phyloP scores from a whole-genome alignment of 495 filamentous ascomycete species.

The Tuber melanosporum region DNA sequence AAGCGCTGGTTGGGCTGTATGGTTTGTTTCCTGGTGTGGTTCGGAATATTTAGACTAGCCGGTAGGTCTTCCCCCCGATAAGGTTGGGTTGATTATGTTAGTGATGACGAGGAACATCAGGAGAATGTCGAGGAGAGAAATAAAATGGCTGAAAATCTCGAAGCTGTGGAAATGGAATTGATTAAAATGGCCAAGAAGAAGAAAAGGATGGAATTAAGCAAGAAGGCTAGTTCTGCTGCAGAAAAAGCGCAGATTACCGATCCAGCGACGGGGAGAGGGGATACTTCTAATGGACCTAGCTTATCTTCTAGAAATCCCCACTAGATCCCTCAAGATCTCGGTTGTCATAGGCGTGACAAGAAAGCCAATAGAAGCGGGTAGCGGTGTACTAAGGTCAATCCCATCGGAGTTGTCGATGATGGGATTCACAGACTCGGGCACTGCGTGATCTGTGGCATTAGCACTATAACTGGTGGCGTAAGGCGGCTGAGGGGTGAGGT shows the following conservation, averaged over 20 bases:
- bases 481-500: constrained; percentile 25
- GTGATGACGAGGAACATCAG: constrained; percentile 73
- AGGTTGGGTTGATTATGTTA: constrained; percentile 5
- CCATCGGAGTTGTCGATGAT: constrained; percentile 47
- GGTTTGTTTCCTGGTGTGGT: too few species aligned
- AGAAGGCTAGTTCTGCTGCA: constrained; percentile 55
- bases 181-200: constrained; percentile 74
- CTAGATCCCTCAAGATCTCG: constrained; percentile 49
- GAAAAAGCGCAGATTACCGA: constrained; percentile 12
- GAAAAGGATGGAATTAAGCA: constrained; percentile 59
- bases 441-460: constrained; percentile 41
- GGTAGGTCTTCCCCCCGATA: constrained; percentile 11
- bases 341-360: constrained; percentile 27
- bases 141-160: constrained; percentile 61
- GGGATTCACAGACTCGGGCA: constrained; percentile 58
- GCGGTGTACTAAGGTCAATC: constrained; percentile 44
- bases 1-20: too few species aligned
- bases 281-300: constrained; percentile 50
- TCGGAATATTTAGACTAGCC: too few species aligned
- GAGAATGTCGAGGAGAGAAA: constrained; percentile 78
- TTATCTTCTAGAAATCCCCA: constrained; percentile 79
- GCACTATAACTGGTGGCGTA: constrained; percentile 22
- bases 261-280: constrained; percentile 11
- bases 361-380: constrained; percentile 47
- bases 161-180: constrained; percentile 76